phyloP scores from a whole-genome alignment of 805 yeast genomes.

The Candida peoriensis region DNA sequence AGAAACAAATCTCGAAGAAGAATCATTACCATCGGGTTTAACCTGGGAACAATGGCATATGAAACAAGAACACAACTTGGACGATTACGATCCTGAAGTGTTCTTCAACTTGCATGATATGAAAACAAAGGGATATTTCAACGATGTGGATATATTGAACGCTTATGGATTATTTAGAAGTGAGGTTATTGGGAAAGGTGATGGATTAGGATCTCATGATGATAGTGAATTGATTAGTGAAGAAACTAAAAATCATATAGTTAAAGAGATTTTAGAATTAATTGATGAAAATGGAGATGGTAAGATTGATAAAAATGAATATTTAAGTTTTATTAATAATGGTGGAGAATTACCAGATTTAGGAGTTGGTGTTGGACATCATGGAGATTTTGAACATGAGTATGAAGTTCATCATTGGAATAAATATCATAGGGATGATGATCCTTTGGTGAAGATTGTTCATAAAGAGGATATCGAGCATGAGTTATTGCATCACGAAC shows the following conservation, averaged over 20 bases:
- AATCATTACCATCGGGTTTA: conserved; percentile 43
- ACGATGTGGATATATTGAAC: conserved; percentile 60
- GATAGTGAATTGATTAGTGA: conserved; percentile 55
- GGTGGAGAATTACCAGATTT: conserved; percentile 86
- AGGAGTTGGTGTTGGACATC: conserved; percentile 92
- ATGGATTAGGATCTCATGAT: conserved; percentile 81
- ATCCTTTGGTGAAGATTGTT: conserved; percentile 74
- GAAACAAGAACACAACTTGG: conserved; percentile 81
- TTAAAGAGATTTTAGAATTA: conserved; percentile 48
- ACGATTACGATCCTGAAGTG: conserved; percentile 63
- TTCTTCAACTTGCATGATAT: conserved; percentile 82
- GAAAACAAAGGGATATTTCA: conserved; percentile 51
- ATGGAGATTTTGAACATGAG: conserved; percentile 87
- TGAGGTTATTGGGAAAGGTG: conserved; percentile 78
- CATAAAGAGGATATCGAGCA: conserved; percentile 87
- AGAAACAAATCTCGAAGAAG: conserved; percentile 23
- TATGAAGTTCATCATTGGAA: conserved; percentile 96
- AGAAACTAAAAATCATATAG: conserved; percentile 46
- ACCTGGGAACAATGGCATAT: conserved; percentile 88
- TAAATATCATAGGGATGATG: conserved; percentile 66
- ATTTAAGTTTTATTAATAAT: conserved; percentile 49
- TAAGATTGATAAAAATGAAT: conserved; percentile 60
- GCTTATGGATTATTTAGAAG: conserved; percentile 76
- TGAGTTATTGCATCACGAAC: conserved; percentile 29
- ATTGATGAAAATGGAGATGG: conserved; percentile 68